Base-by-base conservation (phyloP, 2,329 filamentous ascomycete genomes). In the Stemphylium vesicarium region DNA sequence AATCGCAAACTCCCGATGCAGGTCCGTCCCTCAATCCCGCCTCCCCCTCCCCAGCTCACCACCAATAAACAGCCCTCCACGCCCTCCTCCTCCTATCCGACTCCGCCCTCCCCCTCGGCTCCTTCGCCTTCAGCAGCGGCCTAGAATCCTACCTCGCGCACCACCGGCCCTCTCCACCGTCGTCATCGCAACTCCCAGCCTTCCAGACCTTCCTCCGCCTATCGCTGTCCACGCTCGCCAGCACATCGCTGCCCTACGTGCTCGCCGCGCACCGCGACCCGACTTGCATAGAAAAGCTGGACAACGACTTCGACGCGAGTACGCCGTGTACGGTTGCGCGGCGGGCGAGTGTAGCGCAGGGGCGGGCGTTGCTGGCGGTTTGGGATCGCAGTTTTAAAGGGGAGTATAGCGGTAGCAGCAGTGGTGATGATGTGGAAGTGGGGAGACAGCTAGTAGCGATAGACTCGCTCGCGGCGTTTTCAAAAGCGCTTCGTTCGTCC, bases 121-220 rank as follows among this genome's bases (percentile, higher is more conserved):
- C 90, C n/a, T 95, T 95, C 77, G 91, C 91, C 67, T 95, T 94
- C 79, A 91, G 87, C 79, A 89, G 86, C 64, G 90, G 90, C 3
- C 83, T 95, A 13, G 91, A 95, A 77, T 94, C 90, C 36, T 94
- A 89, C 74, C 85, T 93, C 15, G 88, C 88, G 3, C 91, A 95
- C 78, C 80, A 81, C 63, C 78, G 75, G 56, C 68, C 69, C 2
- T 67, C 65, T 11, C 64, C 61, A 42, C 63, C 71, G 16, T 66
- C 63, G 15, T 63, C 68, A 2, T 72, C 72, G 8, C 72, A 74
- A 55, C 42, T 73, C 9, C 58, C 70, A 10, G 80, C 81, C 18
- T 89, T 92, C 75, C 71, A 84, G 38, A 76, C 79, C 40, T 95
- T 95, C 77, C 82, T 95, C 13, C 81, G 84, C 10, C 79, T 90